phyloP scores from a whole-genome alignment of 768 basidiomycete species.

The Suillus hirtellus region DNA sequence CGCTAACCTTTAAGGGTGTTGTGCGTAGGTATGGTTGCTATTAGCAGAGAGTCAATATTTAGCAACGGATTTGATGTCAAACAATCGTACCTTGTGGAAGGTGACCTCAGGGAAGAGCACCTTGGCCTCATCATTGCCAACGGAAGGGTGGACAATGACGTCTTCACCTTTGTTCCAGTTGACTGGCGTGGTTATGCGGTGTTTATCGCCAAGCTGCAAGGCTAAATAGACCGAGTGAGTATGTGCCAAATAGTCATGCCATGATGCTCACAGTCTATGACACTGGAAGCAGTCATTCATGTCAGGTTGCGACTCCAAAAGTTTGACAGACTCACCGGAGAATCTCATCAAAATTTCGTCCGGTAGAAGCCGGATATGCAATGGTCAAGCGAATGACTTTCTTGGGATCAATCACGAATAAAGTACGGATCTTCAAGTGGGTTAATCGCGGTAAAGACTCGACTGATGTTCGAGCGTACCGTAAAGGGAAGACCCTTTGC shows the following conservation, averaged over 20 bases:
- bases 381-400: slow-evolving; percentile 90
- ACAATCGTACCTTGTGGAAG: slow-evolving; percentile 65
- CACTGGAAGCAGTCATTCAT: slow-evolving; percentile 36
- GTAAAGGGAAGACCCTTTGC: slow-evolving; percentile 92
- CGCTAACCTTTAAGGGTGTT: slow-evolving; percentile 48
- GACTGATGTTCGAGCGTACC: slow-evolving; percentile 35
- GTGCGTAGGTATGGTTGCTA: slow-evolving; percentile 85
- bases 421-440: slow-evolving; percentile 78
- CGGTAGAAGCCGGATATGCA: slow-evolving; percentile 93
- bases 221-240: slow-evolving; percentile 37
- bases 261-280: slow-evolving; percentile 66
- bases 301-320: slow-evolving; percentile 7
- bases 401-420: slow-evolving; percentile 97
- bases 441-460: background rate
- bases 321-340: slow-evolving; percentile 41
- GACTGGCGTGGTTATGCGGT: slow-evolving; percentile 84
- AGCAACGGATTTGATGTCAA: background rate
- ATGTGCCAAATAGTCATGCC: slow-evolving; percentile 2
- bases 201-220: slow-evolving; percentile 87
- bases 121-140: slow-evolving; percentile 87
- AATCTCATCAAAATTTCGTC: slow-evolving; percentile 86
- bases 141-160: slow-evolving; percentile 88
- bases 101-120: slow-evolving; percentile 84
- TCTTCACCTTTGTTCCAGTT: slow-evolving; percentile 95
- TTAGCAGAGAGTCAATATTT: slow-evolving; percentile 8